phyloP scores from a whole-genome alignment of 1,284 basidiomycete genomes.

The Puccinia horiana region DNA sequence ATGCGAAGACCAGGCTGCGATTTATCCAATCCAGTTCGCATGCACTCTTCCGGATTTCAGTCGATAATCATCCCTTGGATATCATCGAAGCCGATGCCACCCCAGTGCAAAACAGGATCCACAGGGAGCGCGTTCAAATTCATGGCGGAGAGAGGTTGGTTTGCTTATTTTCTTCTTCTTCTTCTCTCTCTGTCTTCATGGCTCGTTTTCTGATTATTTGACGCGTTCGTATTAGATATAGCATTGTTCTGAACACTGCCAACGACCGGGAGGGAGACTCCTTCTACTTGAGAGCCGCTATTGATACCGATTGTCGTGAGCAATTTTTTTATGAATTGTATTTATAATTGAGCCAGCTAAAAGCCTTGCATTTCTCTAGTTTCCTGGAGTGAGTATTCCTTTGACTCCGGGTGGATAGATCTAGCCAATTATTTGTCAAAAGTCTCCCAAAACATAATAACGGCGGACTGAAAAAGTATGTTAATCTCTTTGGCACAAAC shows the following conservation, averaged over 20 bases:
- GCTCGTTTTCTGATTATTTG: neutral
- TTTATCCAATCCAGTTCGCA: constrained; percentile 63
- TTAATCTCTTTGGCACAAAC: constrained; percentile 13
- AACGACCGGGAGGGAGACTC: constrained; percentile 53
- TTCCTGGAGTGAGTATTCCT: constrained; percentile 9
- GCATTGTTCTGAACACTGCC: constrained; percentile 56
- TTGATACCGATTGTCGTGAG: constrained; percentile 51
- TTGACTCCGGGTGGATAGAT: neutral
- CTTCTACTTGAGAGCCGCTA: constrained; percentile 56
- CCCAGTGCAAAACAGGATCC: constrained; percentile 21
- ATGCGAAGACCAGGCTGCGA: constrained; percentile 61
- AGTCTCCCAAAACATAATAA: constrained; percentile 53
- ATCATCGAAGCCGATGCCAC: constrained; percentile 49
- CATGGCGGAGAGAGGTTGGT: constrained; percentile 54
- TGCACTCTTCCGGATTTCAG: constrained; percentile 54
- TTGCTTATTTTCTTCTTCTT: neutral
- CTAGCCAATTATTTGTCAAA: constrained; percentile 36
- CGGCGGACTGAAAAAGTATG: neutral
- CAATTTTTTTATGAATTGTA: neutral
- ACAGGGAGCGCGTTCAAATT: constrained; percentile 53
- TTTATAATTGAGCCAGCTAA: neutral
- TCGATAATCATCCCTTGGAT: constrained; percentile 52
- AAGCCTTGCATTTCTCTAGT: neutral
- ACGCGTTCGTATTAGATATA: constrained; percentile 52
- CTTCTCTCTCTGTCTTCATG: neutral